Base-by-base conservation (phyloP, 2,329 filamentous ascomycete genomes). In the Aspergillus texensis region DNA sequence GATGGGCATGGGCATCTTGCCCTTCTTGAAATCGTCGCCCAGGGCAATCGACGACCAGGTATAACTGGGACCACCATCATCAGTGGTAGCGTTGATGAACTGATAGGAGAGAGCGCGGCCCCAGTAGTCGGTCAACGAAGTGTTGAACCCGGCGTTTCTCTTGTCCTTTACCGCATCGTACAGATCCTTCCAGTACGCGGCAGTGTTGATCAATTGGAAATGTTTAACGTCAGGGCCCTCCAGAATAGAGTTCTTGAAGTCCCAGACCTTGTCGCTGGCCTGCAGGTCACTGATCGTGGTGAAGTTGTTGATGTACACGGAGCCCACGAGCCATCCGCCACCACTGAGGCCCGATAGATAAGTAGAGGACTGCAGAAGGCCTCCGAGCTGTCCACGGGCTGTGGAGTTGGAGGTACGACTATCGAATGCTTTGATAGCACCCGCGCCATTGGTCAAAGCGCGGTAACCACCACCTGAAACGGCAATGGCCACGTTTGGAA, bases 41-140 rank as follows among this genome's bases (percentile, higher is more conserved):
- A 87, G 73, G 9, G 88, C 86, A 68, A 94, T 91, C 4, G 92
- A 95, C 3, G 92, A 96, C 81, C 89, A 96, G 4, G 93, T 97
- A 72, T 90, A 93, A 16, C 82, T 83, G 16, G 90, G 87, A 0
- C 92, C 93, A 45, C 93, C 94, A 65, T 91, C 79, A 1, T 65
- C 59, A 16, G 45, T 50, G 11, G 84, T 84, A 6, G 87, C 90
- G 73, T 94, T 91, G 74, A 97, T 86, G 55, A 97, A 85, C 79
- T 97, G 93, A 78, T 91, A 96, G 1, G 89, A 89, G n/a, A 97
- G 84, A 54, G 91, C 91, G 62, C 93, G 90, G 32, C 91, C 92
- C 82, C 93, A 96, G 77, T 92, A 93, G 79, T 97, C 93, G 0
- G 93, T 96, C 62, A 96, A 83, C 12, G 91, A 91, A 4, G 85